Evolutionary conservation across 352 stramenopile genomes (phyloP).

Genomic region (Globisporangium paroecandrum): DNA sequence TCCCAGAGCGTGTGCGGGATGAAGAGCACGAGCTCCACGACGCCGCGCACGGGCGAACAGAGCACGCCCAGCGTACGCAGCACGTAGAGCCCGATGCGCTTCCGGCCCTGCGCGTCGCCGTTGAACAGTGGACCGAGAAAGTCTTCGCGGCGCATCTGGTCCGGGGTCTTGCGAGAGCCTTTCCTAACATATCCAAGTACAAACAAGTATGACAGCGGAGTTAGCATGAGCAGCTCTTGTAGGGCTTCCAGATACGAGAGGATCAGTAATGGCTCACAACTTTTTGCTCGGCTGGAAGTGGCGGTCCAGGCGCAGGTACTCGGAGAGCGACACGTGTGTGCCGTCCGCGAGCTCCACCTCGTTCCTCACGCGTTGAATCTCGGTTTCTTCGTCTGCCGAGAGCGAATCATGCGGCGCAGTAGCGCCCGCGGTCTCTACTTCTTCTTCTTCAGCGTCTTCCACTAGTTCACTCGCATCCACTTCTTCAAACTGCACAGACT

Average conservation of each 20-base stretch:
- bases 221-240: not conserved
- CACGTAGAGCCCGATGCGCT: conserved; percentile 52
- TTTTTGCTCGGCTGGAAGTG: conserved; percentile 31
- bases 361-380: conserved; percentile 32
- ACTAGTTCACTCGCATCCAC: conserved; percentile 28
- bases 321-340: conserved; percentile 47
- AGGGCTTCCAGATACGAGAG: not conserved
- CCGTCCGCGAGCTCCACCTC: conserved; percentile 62
- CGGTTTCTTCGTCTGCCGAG: conserved; percentile 25
- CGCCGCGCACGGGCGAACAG: conserved; percentile 43
- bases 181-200: conserved; percentile 24
- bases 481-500: conserved; percentile 28
- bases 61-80: conserved; percentile 57
- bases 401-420: conserved; percentile 7
- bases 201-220: not conserved
- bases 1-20: conserved; percentile 43
- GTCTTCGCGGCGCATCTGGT: conserved; percentile 56
- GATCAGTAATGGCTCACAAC: conserved; percentile 31
- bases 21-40: conserved; percentile 53
- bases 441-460: conserved; percentile 11
- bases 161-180: conserved; percentile 25
- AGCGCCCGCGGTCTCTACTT: conserved; percentile 14
- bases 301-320: conserved; percentile 61
- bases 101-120: conserved; percentile 40
- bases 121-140: conserved; percentile 72